phyloP scores from a whole-genome alignment of 371 early-diverging fungal genomes.

The Cladochytrium tenue region DNA sequence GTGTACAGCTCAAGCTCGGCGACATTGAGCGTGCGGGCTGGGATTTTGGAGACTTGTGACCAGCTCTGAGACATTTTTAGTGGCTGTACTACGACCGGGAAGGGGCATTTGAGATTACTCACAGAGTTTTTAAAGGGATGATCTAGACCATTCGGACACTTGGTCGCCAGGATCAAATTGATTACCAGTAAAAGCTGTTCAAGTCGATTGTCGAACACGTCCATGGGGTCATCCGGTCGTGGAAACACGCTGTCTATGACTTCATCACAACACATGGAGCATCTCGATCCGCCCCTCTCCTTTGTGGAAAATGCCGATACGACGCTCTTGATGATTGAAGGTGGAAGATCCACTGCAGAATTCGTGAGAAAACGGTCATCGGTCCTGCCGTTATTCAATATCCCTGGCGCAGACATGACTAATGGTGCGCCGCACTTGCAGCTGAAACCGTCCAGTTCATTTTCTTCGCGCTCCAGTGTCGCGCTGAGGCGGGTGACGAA shows the following conservation, averaged over 20 bases:
- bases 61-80: background rate
- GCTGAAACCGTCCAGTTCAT: background rate
- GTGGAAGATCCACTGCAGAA: background rate
- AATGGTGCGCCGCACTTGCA: background rate
- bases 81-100: background rate
- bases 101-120: background rate
- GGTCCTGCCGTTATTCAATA: too few species aligned
- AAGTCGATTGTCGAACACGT: background rate
- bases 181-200: background rate
- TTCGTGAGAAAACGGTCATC: too few species aligned
- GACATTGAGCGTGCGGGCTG: background rate
- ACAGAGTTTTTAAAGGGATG: background rate
- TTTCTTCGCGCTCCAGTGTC: background rate
- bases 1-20: background rate
- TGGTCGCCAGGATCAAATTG: background rate
- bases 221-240: background rate
- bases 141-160: background rate
- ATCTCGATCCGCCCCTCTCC: background rate
- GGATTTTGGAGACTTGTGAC: conserved; percentile 2
- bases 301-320: background rate
- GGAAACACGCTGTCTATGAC: background rate
- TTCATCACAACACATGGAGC: background rate
- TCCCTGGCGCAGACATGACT: background rate
- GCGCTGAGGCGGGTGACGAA: background rate
- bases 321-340: background rate